phyloP scores from a whole-genome alignment of 148 eudicot genomes.

The Arctostaphylos glauca region DNA sequence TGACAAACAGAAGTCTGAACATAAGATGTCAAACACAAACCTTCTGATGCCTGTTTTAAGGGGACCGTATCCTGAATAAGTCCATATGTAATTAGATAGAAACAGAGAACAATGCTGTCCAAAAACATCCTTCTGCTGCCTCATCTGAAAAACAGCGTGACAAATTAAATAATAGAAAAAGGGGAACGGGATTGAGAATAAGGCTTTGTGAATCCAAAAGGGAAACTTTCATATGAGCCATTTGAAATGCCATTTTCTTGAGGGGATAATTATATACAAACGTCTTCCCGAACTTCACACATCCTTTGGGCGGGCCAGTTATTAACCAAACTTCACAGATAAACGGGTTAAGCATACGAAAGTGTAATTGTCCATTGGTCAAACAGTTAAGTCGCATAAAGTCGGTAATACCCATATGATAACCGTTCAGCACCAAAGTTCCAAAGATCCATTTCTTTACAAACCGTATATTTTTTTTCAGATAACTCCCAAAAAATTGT shows the following conservation, averaged over 20 bases:
- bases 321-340: neutral
- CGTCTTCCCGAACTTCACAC: neutral
- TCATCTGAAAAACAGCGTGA: constrained; percentile 44
- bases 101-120: constrained; percentile 58
- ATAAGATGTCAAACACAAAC: constrained; percentile 31
- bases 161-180: constrained; percentile 1
- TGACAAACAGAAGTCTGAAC: neutral
- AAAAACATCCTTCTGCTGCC: constrained; percentile 81
- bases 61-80: constrained; percentile 74
- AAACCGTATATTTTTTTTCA: neutral
- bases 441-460: neutral
- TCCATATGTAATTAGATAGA: constrained; percentile 64
- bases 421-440: neutral
- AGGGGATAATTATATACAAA: neutral
- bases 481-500: neutral
- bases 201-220: neutral
- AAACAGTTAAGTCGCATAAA: neutral
- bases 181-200: neutral
- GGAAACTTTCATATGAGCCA: neutral
- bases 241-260: neutral
- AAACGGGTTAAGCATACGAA: neutral
- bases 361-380: neutral
- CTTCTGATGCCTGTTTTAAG: constrained; percentile 62
- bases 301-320: neutral
- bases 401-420: neutral